phyloP scores from a whole-genome alignment of 1,284 basidiomycete species.

The Wallemia mellicola region DNA sequence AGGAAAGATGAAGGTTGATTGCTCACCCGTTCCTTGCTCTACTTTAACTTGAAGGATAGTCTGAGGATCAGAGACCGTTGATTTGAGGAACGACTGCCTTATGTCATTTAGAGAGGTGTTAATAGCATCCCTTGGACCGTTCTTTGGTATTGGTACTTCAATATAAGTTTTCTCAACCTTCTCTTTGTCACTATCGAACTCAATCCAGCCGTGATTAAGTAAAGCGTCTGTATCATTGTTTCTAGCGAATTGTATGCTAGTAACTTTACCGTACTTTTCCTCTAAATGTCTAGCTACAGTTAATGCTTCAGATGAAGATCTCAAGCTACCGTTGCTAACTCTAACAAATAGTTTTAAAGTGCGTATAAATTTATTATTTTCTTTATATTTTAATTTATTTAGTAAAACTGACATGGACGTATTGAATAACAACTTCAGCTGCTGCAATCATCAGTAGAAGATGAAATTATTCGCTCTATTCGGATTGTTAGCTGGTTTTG shows the following conservation, averaged over 20 bases:
- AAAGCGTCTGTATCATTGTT: background rate
- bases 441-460: background rate
- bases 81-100: background rate
- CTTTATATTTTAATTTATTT: background rate
- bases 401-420: background rate
- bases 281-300: background rate
- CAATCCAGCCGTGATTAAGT: background rate
- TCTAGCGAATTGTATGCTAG: background rate
- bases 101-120: background rate
- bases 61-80: background rate
- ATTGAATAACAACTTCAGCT: background rate
- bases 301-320: background rate
- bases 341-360: background rate
- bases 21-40: background rate
- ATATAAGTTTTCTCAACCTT: background rate
- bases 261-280: background rate
- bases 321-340: background rate
- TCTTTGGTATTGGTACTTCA: background rate
- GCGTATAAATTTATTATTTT: background rate
- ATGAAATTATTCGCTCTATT: background rate
- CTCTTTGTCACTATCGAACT: background rate
- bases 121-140: background rate
- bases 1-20: too few relatives aligned
- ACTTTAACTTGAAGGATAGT: background rate
- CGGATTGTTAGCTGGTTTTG: background rate